Percentiles rank a stretch among this genome's conserved stretches.
Conservation (phyloP, 2,329 filamentous ascomycete species). For the Neobulgaria alba region DNA sequence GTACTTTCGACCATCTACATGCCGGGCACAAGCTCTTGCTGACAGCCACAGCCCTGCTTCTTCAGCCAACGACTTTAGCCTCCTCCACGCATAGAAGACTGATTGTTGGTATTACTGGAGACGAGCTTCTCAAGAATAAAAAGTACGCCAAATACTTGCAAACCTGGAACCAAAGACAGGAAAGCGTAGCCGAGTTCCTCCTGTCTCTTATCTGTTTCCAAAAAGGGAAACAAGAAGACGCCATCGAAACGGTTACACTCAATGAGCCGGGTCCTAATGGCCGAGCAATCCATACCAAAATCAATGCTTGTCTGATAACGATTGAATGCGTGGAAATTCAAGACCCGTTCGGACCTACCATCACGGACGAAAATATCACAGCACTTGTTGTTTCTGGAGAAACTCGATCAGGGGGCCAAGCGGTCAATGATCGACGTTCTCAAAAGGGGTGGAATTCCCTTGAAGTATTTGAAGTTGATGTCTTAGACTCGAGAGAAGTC, state of each 20-base stretch:
- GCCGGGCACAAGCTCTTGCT: constrained; percentile 93
- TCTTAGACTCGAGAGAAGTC: constrained; percentile 61
- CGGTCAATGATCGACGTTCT: constrained; percentile 74
- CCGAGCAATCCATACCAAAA: constrained; percentile 45
- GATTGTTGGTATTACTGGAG: constrained; percentile 81
- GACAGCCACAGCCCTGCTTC: constrained; percentile 71
- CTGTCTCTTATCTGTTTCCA: constrained; percentile 47
- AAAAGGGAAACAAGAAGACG: constrained; percentile 28
- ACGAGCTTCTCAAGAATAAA: constrained; percentile 79
- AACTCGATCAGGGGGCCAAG: constrained; percentile 72
- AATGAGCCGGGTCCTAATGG: constrained; percentile 32
- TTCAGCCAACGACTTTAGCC: constrained; percentile 39
- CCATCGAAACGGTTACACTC: constrained; percentile 24
- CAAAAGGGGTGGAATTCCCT: constrained; percentile 70
- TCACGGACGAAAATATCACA: constrained; percentile 69
- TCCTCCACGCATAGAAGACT: constrained; percentile 44
- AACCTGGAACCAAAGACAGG: constrained; percentile 67
- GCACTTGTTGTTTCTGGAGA: constrained; percentile 82
- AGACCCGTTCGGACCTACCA: constrained; percentile 84
- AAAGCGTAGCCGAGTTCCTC: constrained; percentile 64
- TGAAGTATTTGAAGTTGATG: constrained; percentile 81
- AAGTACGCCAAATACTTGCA: constrained; percentile 77
- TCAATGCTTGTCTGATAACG: constrained; percentile 50
- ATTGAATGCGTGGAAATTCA: constrained; percentile 79
- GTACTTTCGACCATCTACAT: constrained; percentile 95